Conservation (phyloP, 1,139 yeast species). For the Nakaseomyces sp. region DNA sequence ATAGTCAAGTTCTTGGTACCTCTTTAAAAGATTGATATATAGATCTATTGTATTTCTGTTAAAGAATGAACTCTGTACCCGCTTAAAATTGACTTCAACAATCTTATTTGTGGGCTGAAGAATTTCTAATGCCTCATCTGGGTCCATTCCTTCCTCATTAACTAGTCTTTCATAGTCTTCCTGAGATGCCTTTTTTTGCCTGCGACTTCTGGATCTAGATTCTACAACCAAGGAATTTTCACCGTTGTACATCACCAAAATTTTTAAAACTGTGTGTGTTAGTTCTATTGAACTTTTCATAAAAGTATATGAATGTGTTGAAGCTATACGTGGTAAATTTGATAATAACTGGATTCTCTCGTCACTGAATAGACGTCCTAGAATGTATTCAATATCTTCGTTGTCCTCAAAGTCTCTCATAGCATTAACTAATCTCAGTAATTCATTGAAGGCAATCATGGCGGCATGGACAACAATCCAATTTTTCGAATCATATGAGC, state of each 20-base stretch:
- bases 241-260: constrained; percentile 59
- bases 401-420: constrained; percentile 35
- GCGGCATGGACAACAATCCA: constrained; percentile 63
- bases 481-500: constrained; percentile 40
- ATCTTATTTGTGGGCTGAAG: constrained; percentile 26
- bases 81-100: constrained; percentile 39
- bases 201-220: constrained; percentile 36
- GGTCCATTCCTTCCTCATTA: constrained; percentile 39
- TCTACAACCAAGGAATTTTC: constrained; percentile 50
- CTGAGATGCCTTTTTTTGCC: constrained; percentile 24
- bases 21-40: constrained; percentile 34
- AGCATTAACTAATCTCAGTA: constrained; percentile 47
- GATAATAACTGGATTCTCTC: constrained; percentile 53
- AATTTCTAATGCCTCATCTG: constrained; percentile 34
- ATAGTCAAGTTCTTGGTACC: constrained; percentile 55
- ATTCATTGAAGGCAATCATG: constrained; percentile 58
- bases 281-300: constrained; percentile 57
- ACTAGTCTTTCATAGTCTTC: constrained; percentile 35
- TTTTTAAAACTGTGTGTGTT: constrained; percentile 56
- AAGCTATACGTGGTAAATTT: constrained; percentile 55
- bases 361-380: constrained; percentile 54
- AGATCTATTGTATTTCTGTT: constrained; percentile 34
- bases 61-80: constrained; percentile 37
- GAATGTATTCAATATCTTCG: constrained; percentile 41
- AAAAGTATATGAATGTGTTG: constrained; percentile 56